A percentile compares a stretch with the other conserved stretches of the same genome.
These are phyloP conservation scores for Tulasnella sp. DNA, from an alignment of 768 basidiomycete species.

Conservation along the genomic window DNA sequence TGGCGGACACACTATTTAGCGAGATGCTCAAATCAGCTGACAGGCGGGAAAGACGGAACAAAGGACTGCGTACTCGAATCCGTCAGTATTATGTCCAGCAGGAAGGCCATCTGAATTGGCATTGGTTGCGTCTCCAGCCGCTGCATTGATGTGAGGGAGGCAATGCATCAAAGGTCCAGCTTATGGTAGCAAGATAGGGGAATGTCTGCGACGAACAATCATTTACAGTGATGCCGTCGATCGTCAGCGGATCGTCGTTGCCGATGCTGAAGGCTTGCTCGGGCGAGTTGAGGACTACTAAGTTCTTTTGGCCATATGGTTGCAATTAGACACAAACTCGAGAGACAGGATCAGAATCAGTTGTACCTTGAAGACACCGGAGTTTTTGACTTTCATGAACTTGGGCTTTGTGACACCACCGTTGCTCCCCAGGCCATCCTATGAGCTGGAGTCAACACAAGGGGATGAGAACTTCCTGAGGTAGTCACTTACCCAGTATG, in stretches of 20 bases:
- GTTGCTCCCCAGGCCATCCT: conserved; percentile 23
- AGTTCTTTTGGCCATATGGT: conserved; percentile 22
- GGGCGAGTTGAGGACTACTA: conserved; percentile 35
- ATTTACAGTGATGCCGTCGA: conserved; percentile 43
- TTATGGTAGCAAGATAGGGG: background rate
- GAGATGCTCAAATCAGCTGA: background rate
- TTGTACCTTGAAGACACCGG: conserved; percentile 32
- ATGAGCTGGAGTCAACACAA: background rate
- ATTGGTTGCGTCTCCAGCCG: conserved; percentile 43
- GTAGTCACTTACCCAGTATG: conserved; percentile 32
- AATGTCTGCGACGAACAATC: conserved; percentile 35
- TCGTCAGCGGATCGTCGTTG: conserved; percentile 28
- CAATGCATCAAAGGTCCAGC: background rate
- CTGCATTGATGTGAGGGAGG: too few species aligned
- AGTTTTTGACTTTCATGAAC: conserved; percentile 37
- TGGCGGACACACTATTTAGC: conserved; percentile 16
- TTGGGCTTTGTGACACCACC: conserved; percentile 24
- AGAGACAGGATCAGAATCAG: background rate
- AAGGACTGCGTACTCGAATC: conserved; percentile 22
- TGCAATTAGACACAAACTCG: background rate
- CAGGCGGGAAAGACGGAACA: background rate
- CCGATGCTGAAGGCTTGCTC: conserved; percentile 27
- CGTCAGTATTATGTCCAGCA: conserved; percentile 30
- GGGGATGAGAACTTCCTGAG: background rate
- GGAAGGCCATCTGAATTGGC: conserved; percentile 38